Percentiles rank a stretch among this genome's conserved stretches.
These are phyloP conservation scores for Candida andamanensis DNA, from an alignment of 805 yeast species.

Conservation along the genomic window DNA sequence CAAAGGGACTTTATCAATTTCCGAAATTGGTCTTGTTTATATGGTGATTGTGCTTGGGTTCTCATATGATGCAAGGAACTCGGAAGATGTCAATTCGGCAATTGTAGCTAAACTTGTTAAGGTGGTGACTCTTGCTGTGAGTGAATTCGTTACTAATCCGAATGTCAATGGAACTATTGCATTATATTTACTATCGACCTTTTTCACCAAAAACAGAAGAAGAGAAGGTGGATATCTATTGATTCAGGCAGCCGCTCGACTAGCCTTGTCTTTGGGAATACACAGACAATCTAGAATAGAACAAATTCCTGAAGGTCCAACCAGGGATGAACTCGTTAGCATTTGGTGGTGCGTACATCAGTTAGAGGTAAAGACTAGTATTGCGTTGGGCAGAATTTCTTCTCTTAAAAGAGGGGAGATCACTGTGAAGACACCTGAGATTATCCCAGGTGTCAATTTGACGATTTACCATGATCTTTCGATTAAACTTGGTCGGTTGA, in stretches of 20 bases:
- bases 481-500: background rate
- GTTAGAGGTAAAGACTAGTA: constrained; percentile 19
- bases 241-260: constrained; percentile 3
- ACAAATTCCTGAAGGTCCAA: background rate
- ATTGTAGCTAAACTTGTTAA: background rate
- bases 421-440: background rate
- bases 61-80: background rate
- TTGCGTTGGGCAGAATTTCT: constrained; percentile 4
- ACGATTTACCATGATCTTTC: background rate
- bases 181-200: background rate
- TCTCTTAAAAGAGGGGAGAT: constrained; percentile 1
- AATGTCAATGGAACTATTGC: constrained; percentile 1
- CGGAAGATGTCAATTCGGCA: background rate
- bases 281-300: constrained; percentile 5
- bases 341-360: constrained; percentile 43
- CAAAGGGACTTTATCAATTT: background rate
- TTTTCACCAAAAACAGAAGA: constrained; percentile 2
- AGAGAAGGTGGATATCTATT: constrained; percentile 7
- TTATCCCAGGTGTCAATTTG: background rate
- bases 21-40: constrained; percentile 2
- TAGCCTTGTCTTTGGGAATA: constrained; percentile 6
- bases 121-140: background rate
- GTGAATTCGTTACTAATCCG: constrained; percentile 2
- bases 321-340: constrained; percentile 32
- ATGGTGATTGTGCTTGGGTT: constrained; percentile 2